Conservation (phyloP, 2,329 filamentous ascomycete genomes). For the Talaromyces albobiverticillius region DNA sequence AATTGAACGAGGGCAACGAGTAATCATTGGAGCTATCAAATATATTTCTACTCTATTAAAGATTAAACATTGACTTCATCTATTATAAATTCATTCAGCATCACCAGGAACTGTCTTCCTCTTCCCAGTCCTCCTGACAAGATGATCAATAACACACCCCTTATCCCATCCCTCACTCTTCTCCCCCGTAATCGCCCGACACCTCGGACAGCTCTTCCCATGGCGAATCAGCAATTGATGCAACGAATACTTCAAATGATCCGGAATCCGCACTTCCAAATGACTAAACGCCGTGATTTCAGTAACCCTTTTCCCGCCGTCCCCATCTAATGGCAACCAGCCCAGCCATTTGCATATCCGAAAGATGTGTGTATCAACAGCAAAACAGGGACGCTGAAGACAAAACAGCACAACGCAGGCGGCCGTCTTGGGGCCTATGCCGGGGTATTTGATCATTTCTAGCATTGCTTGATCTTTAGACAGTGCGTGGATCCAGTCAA, state of each 20-base stretch:
- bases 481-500: conserved; percentile 59
- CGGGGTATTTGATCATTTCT: conserved; percentile 57
- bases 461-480: conserved; percentile 57
- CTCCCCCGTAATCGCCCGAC: conserved; percentile 59
- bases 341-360: conserved; percentile 60
- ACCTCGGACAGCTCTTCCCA: conserved; percentile 60
- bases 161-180: conserved; percentile 62
- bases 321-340: conserved; percentile 54
- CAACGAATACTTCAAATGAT: conserved; percentile 61
- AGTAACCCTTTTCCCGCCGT: conserved; percentile 40
- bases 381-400: conserved; percentile 61
- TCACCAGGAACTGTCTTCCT: no score
- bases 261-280: conserved; percentile 59
- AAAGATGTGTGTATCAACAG: conserved; percentile 66
- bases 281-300: conserved; percentile 55
- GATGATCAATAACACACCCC: conserved; percentile 62
- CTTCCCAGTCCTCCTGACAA: conserved; percentile 57
- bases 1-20: no score
- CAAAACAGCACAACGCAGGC: conserved; percentile 65
- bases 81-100: no score
- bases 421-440: conserved; percentile 65
- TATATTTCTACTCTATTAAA: no score
- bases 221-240: conserved; percentile 62
- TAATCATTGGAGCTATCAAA: no score
- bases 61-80: no score